Evolutionary conservation across 768 basidiomycete genomes (phyloP).

Genomic region (Serpula lacrymans): DNA sequence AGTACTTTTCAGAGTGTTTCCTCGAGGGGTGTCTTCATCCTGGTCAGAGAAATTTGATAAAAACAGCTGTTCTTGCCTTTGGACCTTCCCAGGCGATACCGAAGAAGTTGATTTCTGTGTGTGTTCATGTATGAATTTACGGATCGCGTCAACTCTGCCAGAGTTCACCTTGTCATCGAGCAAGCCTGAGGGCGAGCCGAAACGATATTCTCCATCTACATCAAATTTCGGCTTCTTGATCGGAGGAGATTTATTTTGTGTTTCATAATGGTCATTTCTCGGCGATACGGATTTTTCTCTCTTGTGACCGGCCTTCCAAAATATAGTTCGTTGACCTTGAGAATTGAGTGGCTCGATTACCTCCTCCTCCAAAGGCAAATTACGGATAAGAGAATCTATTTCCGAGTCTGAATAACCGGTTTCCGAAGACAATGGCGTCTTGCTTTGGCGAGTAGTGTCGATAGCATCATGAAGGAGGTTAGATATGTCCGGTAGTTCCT

Average conservation of each 20-base stretch:
- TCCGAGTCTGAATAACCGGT: slow-evolving; percentile 42
- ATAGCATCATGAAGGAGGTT: slow-evolving; percentile 30
- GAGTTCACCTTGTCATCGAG: slow-evolving; percentile 4
- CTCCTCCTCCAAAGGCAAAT: slow-evolving; percentile 27
- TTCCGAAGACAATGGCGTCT: slow-evolving; percentile 23
- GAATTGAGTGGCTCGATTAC: neutral
- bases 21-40: slow-evolving; percentile 8
- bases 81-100: neutral
- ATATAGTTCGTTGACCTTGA: slow-evolving; percentile 5
- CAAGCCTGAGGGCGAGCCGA: neutral
- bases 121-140: no score
- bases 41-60: slow-evolving; percentile 8
- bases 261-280: slow-evolving; percentile 8
- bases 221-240: no score
- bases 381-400: slow-evolving; percentile 40
- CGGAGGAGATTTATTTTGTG: no score
- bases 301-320: neutral
- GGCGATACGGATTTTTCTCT: neutral
- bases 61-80: slow-evolving; percentile 13
- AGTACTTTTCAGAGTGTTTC: slow-evolving; percentile 3
- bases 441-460: slow-evolving; percentile 15
- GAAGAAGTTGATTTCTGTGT: no score
- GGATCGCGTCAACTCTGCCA: no score
- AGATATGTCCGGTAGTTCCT: slow-evolving; percentile 31
- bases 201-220: slow-evolving; percentile 6